Evolutionary conservation across 352 stramenopile species (phyloP).

Genomic region (Salisapilia sapeloensis): DNA sequence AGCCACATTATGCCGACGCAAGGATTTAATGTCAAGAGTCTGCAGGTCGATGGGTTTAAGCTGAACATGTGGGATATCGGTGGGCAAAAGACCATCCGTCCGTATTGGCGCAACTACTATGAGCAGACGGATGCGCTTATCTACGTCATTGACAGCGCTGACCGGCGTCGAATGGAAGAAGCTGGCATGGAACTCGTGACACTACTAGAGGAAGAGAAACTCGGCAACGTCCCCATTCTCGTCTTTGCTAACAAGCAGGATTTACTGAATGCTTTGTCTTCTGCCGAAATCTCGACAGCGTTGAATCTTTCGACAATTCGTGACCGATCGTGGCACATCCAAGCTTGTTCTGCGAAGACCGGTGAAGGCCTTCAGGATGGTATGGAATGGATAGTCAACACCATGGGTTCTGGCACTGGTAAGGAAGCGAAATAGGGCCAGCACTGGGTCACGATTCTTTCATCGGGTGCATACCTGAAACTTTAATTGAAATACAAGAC

Average conservation of each 20-base stretch:
- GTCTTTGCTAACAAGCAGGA: constrained; percentile 96
- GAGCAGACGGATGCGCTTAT: constrained; percentile 93
- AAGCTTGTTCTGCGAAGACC: constrained; percentile 81
- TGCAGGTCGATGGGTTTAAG: constrained; percentile 93
- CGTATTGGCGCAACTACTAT: constrained; percentile 99
- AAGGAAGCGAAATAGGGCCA: constrained; percentile 54
- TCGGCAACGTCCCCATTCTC: constrained; percentile 84
- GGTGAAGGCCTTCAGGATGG: constrained; percentile 80
- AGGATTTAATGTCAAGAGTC: constrained; percentile 94
- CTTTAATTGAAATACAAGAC: no score
- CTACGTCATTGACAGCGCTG: constrained; percentile 92
- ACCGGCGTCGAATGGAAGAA: constrained; percentile 85
- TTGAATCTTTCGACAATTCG: constrained; percentile 81
- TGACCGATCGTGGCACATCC: constrained; percentile 83
- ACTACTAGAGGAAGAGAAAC: constrained; percentile 90
- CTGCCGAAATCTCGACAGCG: constrained; percentile 81
- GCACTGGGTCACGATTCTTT: no score
- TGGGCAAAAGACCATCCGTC: constrained; percentile 97
- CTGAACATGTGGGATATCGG: constrained; percentile 98
- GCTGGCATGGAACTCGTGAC: constrained; percentile 86
- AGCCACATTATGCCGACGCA: constrained; percentile 88
- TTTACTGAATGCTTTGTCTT: constrained; percentile 81
- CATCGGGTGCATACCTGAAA: no score
- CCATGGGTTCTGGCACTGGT: constrained; percentile 31
- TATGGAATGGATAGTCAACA: constrained; percentile 80